Evolutionary conservation across 163 green algal species (phyloP).

Genomic region (Volvox carteri): DNA sequence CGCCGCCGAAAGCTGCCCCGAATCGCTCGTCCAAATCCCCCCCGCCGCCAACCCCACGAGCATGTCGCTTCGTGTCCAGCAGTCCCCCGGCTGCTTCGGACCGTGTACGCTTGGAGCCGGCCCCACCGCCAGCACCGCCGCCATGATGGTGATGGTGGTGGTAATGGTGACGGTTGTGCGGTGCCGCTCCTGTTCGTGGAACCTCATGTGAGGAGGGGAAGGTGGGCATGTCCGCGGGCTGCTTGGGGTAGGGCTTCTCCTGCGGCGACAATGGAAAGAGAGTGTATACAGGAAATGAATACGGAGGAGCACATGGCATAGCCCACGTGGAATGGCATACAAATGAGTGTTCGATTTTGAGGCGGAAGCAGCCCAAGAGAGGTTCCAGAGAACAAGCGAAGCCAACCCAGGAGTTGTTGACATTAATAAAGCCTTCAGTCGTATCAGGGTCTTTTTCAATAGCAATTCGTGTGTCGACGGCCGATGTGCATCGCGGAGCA

Average conservation of each 20-base stretch:
- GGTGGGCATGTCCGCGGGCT: constrained; percentile 70
- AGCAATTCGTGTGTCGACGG: too few relatives aligned
- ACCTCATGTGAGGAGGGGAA: constrained; percentile 75
- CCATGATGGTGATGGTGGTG: background rate
- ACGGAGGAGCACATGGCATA: background rate
- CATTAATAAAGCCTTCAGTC: too few relatives aligned
- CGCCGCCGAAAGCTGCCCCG: constrained; percentile 39
- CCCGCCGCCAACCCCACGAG: background rate
- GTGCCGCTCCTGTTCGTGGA: background rate
- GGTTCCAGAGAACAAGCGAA: too few relatives aligned
- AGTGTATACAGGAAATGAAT: background rate
- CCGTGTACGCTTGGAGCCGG: constrained; percentile 1
- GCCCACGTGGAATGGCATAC: too few relatives aligned
- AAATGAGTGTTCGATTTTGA: too few relatives aligned
- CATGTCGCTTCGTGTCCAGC: constrained; percentile 12
- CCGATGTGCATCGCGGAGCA: too few relatives aligned
- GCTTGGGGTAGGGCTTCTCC: constrained; percentile 73
- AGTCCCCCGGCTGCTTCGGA: constrained; percentile 29
- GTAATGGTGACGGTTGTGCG: background rate
- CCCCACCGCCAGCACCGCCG: background rate
- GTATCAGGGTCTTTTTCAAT: too few relatives aligned
- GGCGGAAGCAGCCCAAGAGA: too few relatives aligned
- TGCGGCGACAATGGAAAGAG: background rate
- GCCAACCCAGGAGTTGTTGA: too few relatives aligned
- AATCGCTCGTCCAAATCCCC: constrained; percentile 34